phyloP scores from a whole-genome alignment of 805 yeast genomes.

The Ascoidea asiatica region DNA sequence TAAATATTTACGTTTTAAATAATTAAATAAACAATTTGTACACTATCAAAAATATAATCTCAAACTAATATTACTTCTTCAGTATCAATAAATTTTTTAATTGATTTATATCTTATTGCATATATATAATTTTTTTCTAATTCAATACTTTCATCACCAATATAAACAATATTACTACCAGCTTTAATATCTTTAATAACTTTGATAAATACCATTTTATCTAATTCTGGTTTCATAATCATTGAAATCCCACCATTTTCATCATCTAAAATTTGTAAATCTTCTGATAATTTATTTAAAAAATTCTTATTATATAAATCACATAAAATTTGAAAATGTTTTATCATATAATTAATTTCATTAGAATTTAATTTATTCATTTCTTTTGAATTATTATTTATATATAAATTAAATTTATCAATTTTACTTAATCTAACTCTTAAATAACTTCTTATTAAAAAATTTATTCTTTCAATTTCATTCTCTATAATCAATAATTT shows the following conservation, averaged over 20 bases:
- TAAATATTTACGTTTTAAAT: too few relatives aligned
- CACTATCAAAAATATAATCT: too few relatives aligned
- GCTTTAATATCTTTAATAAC: slow-evolving; percentile 4
- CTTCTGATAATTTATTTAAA: slow-evolving; percentile 51
- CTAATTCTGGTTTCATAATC: slow-evolving; percentile 69
- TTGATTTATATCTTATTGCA: slow-evolving; percentile 8
- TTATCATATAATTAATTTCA: slow-evolving; percentile 55
- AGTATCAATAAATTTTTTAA: slow-evolving; percentile 6
- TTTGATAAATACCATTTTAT: slow-evolving; percentile 60
- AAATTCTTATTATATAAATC: slow-evolving; percentile 58
- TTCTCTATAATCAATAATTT: slow-evolving; percentile 79
- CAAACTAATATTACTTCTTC: slow-evolving; percentile 8
- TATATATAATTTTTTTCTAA: slow-evolving; percentile 9
- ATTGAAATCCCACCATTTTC: slow-evolving; percentile 52
- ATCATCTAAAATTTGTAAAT: slow-evolving; percentile 65
- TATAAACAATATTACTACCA: slow-evolving; percentile 6
- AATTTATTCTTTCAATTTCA: slow-evolving; percentile 79
- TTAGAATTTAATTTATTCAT: slow-evolving; percentile 34
- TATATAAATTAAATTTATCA: slow-evolving; percentile 52
- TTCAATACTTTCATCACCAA: slow-evolving; percentile 8
- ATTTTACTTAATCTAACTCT: slow-evolving; percentile 67
- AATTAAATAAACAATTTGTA: too few relatives aligned
- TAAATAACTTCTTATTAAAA: slow-evolving; percentile 65
- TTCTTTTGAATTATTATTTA: slow-evolving; percentile 30
- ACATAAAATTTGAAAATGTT: slow-evolving; percentile 50